Base-by-base conservation (phyloP, 306 rosid species). In the Oxytropis ochrocephala region DNA sequence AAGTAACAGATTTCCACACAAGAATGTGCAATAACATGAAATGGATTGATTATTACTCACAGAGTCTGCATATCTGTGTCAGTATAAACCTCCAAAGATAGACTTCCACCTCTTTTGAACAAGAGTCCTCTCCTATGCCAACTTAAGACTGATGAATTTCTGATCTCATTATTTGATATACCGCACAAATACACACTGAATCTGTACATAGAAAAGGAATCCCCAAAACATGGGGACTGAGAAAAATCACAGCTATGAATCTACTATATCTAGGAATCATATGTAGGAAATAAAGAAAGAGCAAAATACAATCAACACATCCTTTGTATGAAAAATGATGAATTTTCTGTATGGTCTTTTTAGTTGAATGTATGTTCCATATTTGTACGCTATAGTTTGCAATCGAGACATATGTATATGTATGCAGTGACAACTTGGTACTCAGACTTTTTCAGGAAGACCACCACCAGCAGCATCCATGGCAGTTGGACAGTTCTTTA, bases 401-500 rank as follows among this genome's bases (percentile, higher is more conserved):
- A 24, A 24, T 24, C 29, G 3, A 24, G 3, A 24, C 48, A 35
- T 77, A 69, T 63, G 59, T 77, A 47, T 41, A 47, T 41, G 58
- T 73, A 19, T 75, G 46, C 73, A 60, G 29, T 85, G 83, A 83
- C 85, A 69, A 65, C 80, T 60, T 70, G 66, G 76, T 85, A 70
- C 57, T 79, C 96, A 95, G 99, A 78, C 92, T 80, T 72, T 95
- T 87, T 89, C 99, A 84, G 99, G 97, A 64, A 95, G 99, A 82
- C 99, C 99, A 74, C 97, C 97, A 38, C 99, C 97, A 53, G 97
- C 99, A 50, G 89, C 86, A 76, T 91, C 99, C 75, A 95, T 95
- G 99, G 99, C 96, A 52, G 97, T 95, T 78, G 99, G 99, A 76
- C 96, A 95, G 82, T 95, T 95, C 82, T 95, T 78, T 78, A 91